Evolutionary conservation across 1,284 basidiomycete genomes (phyloP).

Genomic region (Ustilago esculenta): DNA sequence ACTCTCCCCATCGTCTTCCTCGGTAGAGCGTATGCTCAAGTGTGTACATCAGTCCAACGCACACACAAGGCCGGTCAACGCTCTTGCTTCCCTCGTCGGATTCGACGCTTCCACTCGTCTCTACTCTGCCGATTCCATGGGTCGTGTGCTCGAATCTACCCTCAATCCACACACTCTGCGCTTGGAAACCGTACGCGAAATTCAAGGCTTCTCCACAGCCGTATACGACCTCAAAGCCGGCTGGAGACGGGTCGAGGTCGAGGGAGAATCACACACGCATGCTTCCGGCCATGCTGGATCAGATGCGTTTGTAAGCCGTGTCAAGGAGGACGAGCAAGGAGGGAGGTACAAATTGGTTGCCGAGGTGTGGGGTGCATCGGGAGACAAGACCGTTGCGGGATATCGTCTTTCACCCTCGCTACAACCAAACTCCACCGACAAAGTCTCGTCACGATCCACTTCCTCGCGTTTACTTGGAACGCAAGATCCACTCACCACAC

Average conservation of each 20-base stretch:
- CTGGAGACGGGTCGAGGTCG: conserved; percentile 12
- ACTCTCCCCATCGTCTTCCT: neutral
- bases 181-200: conserved; percentile 22
- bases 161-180: conserved; percentile 6
- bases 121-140: conserved; percentile 50
- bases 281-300: too few species aligned
- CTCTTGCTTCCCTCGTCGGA: conserved; percentile 4
- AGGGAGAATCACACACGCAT: neutral
- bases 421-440: conserved; percentile 1
- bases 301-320: conserved; percentile 18
- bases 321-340: conserved; percentile 21
- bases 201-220: conserved; percentile 28
- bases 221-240: conserved; percentile 29
- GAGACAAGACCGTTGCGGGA: conserved; percentile 19
- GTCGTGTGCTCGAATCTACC: conserved; percentile 32
- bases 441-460: neutral
- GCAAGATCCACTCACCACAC: neutral
- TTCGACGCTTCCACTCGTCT: conserved; percentile 10
- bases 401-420: conserved; percentile 13
- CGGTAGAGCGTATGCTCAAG: neutral
- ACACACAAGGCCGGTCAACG: conserved; percentile 46
- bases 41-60: conserved; percentile 16
- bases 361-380: conserved; percentile 24
- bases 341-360: conserved; percentile 5
- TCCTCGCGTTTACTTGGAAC: neutral